Conservation (phyloP, 371 early-diverging fungal genomes). For the Sporodiniella umbellata region DNA sequence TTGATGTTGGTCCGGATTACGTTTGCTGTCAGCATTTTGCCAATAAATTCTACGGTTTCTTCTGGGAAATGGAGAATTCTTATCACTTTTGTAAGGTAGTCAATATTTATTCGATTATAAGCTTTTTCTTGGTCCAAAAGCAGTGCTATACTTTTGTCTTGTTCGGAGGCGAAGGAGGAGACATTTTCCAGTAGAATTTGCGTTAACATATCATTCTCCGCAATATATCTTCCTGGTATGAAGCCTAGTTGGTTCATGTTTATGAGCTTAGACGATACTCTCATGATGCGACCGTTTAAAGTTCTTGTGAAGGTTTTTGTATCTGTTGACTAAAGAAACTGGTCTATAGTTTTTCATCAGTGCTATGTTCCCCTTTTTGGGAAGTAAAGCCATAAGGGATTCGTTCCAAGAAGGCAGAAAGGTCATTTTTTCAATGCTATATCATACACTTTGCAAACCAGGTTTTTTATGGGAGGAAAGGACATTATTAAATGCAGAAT, state of each 20-base stretch:
- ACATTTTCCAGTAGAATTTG: neutral
- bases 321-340: conserved; percentile 10
- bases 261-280: no score
- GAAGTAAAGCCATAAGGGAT: conserved; percentile 16
- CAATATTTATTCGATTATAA: neutral
- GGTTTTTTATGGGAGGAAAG: no score
- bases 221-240: neutral
- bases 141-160: neutral
- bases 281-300: no score
- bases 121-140: neutral
- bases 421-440: no score
- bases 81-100: no score
- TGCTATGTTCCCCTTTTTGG: conserved; percentile 18
- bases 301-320: conserved; percentile 14
- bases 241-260: no score
- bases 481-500: neutral
- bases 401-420: conserved; percentile 5
- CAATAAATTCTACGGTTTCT: neutral
- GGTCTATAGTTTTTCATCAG: conserved; percentile 17
- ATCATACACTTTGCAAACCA: no score
- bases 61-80: neutral
- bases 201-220: neutral
- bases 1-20: no score
- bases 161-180: neutral
- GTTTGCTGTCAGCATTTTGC: no score